phyloP scores from a whole-genome alignment of 768 basidiomycete genomes.

The Serendipita sp. region DNA sequence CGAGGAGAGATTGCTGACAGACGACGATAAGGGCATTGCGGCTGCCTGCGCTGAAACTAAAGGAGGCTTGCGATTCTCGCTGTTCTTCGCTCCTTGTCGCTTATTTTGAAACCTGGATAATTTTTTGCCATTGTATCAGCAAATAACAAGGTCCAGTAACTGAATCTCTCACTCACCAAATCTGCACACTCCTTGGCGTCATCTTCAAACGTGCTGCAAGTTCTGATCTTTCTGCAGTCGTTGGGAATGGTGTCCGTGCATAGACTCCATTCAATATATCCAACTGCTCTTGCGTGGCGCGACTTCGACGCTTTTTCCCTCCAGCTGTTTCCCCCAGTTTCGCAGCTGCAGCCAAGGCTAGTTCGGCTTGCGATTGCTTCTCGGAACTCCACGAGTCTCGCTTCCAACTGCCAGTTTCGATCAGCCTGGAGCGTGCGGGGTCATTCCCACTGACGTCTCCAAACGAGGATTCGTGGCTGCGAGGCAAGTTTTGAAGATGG shows the following conservation, averaged over 20 bases:
- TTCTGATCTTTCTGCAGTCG: slow-evolving; percentile 68
- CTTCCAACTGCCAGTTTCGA: too few relatives aligned
- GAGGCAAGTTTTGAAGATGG: not conserved
- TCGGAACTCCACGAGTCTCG: too few relatives aligned
- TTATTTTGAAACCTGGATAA: slow-evolving; percentile 70
- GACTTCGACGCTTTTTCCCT: slow-evolving; percentile 69
- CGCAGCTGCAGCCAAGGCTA: not conserved
- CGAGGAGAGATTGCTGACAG: too few relatives aligned
- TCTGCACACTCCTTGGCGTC: slow-evolving; percentile 73
- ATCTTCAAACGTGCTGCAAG: slow-evolving; percentile 65
- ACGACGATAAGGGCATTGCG: too few relatives aligned
- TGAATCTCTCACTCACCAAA: slow-evolving; percentile 38
- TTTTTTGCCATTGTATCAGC: slow-evolving; percentile 13
- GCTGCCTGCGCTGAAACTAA: not conserved
- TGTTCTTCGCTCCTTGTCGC: slow-evolving; percentile 27
- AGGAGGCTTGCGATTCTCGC: not conserved
- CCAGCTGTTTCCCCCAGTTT: not conserved
- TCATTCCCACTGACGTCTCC: not conserved
- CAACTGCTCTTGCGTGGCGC: slow-evolving; percentile 64
- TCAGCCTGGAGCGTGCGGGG: not conserved
- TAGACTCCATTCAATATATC: slow-evolving; percentile 71
- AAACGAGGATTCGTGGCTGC: not conserved
- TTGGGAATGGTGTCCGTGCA: slow-evolving; percentile 68
- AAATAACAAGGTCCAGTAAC: slow-evolving; percentile 11
- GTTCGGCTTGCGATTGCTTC: too few relatives aligned